Base-by-base conservation (phyloP, 495 filamentous ascomycete species). In the Neurospora cerealis region DNA sequence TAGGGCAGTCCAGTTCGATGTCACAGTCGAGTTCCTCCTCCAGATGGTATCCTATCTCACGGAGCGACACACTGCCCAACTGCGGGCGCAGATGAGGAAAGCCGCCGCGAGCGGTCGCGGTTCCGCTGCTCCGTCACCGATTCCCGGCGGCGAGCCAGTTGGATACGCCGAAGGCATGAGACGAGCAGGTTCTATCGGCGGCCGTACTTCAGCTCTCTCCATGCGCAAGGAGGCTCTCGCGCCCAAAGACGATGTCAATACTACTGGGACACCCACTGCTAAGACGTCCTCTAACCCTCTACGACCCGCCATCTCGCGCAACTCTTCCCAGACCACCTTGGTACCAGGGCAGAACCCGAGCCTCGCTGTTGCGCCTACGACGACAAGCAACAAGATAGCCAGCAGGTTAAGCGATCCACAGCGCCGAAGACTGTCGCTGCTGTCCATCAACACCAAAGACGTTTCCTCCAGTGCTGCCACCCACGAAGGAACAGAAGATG, bases 1-100 rank as follows among this genome's bases (percentile, higher is more conserved):
- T 54, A 88, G 87, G 74, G 86, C 86, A 19, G 75, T 77, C 60
- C 75, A 81, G 28, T 86, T 88, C 77, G 79, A 85, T 54, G 96
- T 98, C 44, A 91, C 92, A 15, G 88, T 94, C 36, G 87, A 94
- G 34, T 99, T 98, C 79, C 85, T 99, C 9, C 89, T 97, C 6
- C 95, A 98, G 80, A 93, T 98, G 81, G 93, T 93, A 74, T 93
- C 93, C 83, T 98, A 94, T 91, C 90, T 98, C 3, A 97, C 96
- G 77, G 94, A 99, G 82, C 89, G 92, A 60, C 93, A 98, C 81
- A 86, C 96, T 8, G 91, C 91, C 0, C 92, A 97, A 80, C 92
- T 97, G 42, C 89, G 93, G 76, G 93, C 93, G 8, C 95, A 98
- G 83, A 94, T 99, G 88, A 70, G 91, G 70, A 95, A 91, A 82